These are phyloP conservation scores for Xylaria cubensis DNA, from an alignment of 495 filamentous ascomycete genomes.

Conservation along the genomic window DNA sequence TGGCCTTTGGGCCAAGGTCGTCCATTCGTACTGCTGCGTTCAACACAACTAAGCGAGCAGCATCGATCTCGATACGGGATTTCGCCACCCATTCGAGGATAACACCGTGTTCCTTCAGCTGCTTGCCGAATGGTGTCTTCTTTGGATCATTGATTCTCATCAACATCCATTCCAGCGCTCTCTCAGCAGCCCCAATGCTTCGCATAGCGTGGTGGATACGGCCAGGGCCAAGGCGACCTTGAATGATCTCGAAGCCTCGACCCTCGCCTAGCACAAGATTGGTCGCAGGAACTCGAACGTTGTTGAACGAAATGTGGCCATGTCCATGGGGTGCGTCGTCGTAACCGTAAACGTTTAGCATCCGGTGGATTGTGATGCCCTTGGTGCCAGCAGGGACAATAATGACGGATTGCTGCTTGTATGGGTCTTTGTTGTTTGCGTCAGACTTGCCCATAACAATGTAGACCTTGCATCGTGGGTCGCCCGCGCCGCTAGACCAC, in stretches of 20 bases:
- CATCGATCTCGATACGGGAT: slow-evolving; percentile 88
- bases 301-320: slow-evolving; percentile 83
- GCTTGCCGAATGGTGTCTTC: slow-evolving; percentile 85
- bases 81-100: slow-evolving; percentile 93
- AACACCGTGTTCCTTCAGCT: slow-evolving; percentile 80
- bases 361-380: slow-evolving; percentile 83
- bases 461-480: slow-evolving; percentile 88
- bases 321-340: slow-evolving; percentile 95
- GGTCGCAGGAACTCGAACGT: slow-evolving; percentile 78
- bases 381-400: slow-evolving; percentile 77
- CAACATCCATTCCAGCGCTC: slow-evolving; percentile 87
- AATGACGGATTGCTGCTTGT: slow-evolving; percentile 89
- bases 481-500: slow-evolving; percentile 93
- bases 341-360: slow-evolving; percentile 90
- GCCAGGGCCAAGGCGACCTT: slow-evolving; percentile 88
- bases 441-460: slow-evolving; percentile 91
- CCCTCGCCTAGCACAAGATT: slow-evolving; percentile 89
- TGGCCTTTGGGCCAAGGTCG: slow-evolving; percentile 76
- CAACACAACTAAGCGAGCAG: slow-evolving; percentile 82
- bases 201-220: slow-evolving; percentile 96
- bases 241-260: slow-evolving; percentile 96
- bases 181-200: slow-evolving; percentile 83
- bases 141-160: slow-evolving; percentile 86
- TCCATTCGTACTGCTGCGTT: slow-evolving; percentile 93
- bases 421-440: slow-evolving; percentile 71